A percentile compares a stretch with the other conserved stretches of the same genome.
phyloP scores from a whole-genome alignment of 2,329 filamentous ascomycete genomes.

The Diaporthe destruens region DNA sequence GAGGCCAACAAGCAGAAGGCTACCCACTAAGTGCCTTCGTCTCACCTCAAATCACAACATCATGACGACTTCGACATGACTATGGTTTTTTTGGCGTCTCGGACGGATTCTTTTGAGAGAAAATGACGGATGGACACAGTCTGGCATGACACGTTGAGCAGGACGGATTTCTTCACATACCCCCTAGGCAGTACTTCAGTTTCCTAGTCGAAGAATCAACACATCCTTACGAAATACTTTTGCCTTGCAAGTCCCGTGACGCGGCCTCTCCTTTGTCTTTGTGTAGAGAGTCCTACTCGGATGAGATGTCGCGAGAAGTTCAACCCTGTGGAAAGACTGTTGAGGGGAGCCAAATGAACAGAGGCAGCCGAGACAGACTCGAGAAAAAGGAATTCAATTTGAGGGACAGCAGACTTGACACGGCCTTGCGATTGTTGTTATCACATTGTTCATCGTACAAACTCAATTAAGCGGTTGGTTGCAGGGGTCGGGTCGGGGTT shows the following conservation, averaged over 20 bases:
- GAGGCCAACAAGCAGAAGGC: conserved; percentile 56
- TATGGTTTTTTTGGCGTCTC: conserved; percentile 30
- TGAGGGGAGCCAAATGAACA: no score
- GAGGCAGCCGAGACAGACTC: no score
- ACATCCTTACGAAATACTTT: background rate
- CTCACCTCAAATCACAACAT: background rate
- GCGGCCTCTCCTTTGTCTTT: background rate
- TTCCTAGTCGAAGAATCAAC: conserved; percentile 46
- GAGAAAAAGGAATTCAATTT: no score
- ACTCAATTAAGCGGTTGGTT: background rate
- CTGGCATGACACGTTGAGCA: conserved; percentile 31
- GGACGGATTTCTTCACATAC: conserved; percentile 46
- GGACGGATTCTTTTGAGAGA: conserved; percentile 18
- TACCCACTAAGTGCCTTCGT: conserved; percentile 50
- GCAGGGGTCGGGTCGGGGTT: background rate
- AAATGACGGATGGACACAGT: conserved; percentile 23
- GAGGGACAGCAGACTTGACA: background rate
- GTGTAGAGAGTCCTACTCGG: no score
- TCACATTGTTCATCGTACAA: no score
- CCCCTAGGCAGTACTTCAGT: conserved; percentile 48
- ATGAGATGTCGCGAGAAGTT: no score
- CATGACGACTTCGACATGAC: conserved; percentile 32
- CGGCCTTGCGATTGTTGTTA: no score
- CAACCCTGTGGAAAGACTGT: no score
- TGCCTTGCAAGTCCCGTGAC: background rate